Base-by-base conservation (phyloP, 352 stramenopile species). In the Phytophthora cajani region DNA sequence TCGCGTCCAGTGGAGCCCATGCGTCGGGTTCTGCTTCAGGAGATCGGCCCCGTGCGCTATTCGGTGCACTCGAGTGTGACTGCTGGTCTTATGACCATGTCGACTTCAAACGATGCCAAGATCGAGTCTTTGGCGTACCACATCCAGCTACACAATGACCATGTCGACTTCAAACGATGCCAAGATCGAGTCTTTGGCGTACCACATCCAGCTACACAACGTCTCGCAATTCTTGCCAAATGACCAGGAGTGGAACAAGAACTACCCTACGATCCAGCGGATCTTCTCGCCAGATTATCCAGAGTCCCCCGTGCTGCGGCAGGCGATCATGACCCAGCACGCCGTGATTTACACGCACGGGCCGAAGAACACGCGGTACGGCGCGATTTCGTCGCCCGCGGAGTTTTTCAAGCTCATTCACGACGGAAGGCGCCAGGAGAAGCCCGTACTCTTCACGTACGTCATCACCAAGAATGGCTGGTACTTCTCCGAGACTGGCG, bases 401-500 rank as follows among this genome's bases (percentile, higher is more conserved):
- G 75, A 82, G n/a, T 78, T 82, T n/a, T 82, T 82, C 46, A 62
- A 71, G 30, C 72, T 82, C 9, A 69, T 82, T 44, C 68, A 78
- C 51, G 46, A 79, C 19, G 75, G 75, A n/a, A 54, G 55, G 9
- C 68, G 75, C 25, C 68, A 73, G 16, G 62, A 69, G 1, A 82
- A 80, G 17, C 62, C 66, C 53, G 75, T 82, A 27, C 65, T 82
- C 2, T 82, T 80, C 61, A 82, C 75, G 3, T 82, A 82, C 27
- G 72, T 74, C 6, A 82, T 82, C 47, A 80, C 64, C 23, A 78
- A 76, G 42, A 76, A 67, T 27, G 75, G 75, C 33, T 82, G 75
- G 75, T 82, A 82, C 42, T 82, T 82, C 19, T 82, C 75, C 16
- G 75, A 82, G 36, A 82, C 75, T 9, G 75, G 75, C 11, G 75